phyloP scores from a whole-genome alignment of 1,139 yeast species.

The Taiozyma sp. region DNA sequence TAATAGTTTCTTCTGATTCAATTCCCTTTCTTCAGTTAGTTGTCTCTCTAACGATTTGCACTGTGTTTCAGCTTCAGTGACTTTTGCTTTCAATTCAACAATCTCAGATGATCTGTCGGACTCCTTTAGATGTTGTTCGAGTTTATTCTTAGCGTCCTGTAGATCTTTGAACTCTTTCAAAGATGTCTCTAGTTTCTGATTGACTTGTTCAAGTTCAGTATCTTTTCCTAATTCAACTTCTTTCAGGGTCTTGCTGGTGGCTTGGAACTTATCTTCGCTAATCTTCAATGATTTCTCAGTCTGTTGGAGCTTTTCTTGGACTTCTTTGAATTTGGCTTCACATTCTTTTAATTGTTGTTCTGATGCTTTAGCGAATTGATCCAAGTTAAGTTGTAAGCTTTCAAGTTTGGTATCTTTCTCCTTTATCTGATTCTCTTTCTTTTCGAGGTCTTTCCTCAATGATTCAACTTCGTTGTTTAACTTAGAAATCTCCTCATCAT shows the following conservation, averaged over 20 bases:
- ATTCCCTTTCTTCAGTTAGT: background rate
- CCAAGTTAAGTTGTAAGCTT: background rate
- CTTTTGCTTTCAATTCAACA: background rate
- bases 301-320: background rate
- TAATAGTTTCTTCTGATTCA: background rate
- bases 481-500: background rate
- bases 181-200: background rate
- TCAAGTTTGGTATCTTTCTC: background rate
- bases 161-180: background rate
- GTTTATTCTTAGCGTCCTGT: background rate
- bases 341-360: background rate
- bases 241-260: background rate
- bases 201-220: background rate
- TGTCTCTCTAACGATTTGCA: background rate
- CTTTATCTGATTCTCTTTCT: background rate
- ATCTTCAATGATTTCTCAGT: background rate
- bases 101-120: background rate
- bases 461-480: background rate
- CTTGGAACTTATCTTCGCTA: background rate
- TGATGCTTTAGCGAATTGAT: background rate
- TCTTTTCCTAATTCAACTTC: background rate
- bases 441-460: background rate
- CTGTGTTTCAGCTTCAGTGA: background rate
- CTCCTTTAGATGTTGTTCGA: background rate
- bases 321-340: background rate